phyloP scores from a whole-genome alignment of 257 asterid species.

The Buddleja alternifolia region DNA sequence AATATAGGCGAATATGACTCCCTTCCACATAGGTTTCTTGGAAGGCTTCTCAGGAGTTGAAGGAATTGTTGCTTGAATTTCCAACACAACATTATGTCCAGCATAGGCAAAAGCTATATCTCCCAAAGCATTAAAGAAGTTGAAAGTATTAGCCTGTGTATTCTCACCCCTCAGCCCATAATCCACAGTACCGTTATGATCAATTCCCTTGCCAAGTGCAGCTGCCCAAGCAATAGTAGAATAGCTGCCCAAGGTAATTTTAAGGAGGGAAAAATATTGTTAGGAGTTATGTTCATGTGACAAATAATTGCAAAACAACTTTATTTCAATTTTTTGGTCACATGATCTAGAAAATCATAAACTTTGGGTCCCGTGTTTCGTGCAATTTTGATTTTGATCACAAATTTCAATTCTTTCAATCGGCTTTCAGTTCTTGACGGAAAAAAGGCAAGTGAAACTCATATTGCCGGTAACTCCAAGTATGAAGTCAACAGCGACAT shows the following conservation, averaged over 20 bases:
- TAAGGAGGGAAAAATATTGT: no score
- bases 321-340: no score
- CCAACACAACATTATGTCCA: slow-evolving; percentile 60
- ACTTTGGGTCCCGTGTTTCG: no score
- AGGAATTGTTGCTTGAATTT: slow-evolving; percentile 62
- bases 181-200: slow-evolving; percentile 18
- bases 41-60: slow-evolving; percentile 55
- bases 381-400: no score
- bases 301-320: no score
- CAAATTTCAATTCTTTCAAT: no score
- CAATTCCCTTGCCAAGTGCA: slow-evolving; percentile 26
- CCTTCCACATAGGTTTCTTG: slow-evolving; percentile 59
- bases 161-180: slow-evolving; percentile 24
- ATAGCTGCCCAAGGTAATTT: slow-evolving; percentile 29
- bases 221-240: slow-evolving; percentile 51
- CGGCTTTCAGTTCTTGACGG: no score
- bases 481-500: no score
- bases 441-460: no score
- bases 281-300: no score
- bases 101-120: slow-evolving; percentile 52
- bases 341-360: no score
- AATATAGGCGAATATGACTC: slow-evolving; percentile 49
- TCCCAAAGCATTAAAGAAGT: slow-evolving; percentile 50
- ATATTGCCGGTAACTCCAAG: no score
- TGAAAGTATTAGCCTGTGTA: slow-evolving; percentile 27